These are phyloP conservation scores for Tagetes patula DNA, from an alignment of 129 eudicot species.

Conservation along the genomic window DNA sequence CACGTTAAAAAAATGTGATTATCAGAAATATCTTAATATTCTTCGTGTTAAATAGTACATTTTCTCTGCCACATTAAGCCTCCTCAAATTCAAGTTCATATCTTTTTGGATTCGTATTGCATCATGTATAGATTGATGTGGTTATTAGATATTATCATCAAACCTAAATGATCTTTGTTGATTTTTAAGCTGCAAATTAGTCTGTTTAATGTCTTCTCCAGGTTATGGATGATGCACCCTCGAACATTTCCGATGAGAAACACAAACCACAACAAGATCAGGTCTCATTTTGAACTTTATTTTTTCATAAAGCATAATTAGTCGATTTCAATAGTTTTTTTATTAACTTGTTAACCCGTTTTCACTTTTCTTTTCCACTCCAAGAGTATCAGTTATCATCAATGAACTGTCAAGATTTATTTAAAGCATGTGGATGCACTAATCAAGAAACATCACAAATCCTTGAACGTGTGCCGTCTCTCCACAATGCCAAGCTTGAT, in stretches of 20 bases:
- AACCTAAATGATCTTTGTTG: background rate
- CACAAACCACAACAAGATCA: conserved; percentile 25
- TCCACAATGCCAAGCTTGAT: no score
- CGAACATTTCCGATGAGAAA: conserved; percentile 14
- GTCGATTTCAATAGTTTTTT: no score
- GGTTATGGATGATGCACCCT: conserved; percentile 25
- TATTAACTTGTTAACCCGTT: no score
- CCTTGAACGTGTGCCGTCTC: no score
- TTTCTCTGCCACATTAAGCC: background rate
- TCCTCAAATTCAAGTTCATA: background rate
- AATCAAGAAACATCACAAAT: background rate
- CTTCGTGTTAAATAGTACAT: background rate
- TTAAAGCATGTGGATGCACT: conserved; percentile 30
- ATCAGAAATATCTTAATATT: background rate
- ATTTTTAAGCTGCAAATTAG: background rate
- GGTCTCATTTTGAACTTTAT: conserved; percentile 29
- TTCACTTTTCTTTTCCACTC: no score
- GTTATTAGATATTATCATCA: background rate
- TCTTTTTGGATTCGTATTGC: no score
- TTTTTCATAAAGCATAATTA: background rate
- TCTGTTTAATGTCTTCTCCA: conserved; percentile 3
- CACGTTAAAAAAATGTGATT: background rate
- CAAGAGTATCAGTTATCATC: background rate
- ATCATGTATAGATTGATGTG: background rate
- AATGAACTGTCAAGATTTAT: background rate